Evolutionary conservation across 1,284 basidiomycete genomes (phyloP).

Genomic region (Austroboletus niveus): DNA sequence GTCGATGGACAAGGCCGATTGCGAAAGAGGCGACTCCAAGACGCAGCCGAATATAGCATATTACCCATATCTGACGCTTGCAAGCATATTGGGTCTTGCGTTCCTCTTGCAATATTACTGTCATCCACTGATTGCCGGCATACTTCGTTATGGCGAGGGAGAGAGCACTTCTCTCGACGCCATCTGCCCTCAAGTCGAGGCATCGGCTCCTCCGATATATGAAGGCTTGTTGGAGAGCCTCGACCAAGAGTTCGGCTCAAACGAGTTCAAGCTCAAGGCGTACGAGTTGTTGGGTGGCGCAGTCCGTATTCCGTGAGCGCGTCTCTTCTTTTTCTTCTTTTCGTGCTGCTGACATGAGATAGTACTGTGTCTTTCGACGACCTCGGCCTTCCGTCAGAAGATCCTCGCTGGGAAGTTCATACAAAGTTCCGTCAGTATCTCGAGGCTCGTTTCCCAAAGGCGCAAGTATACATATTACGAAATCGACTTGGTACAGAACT

Average conservation of each 20-base stretch:
- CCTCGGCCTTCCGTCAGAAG: slow-evolving; percentile 40
- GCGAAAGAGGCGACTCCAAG: slow-evolving; percentile 7
- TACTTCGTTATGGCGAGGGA: not conserved
- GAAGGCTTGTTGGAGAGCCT: slow-evolving; percentile 31
- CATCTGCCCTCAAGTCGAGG: slow-evolving; percentile 34
- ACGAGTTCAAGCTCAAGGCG: slow-evolving; percentile 39
- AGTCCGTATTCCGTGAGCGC: slow-evolving; percentile 42
- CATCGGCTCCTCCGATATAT: slow-evolving; percentile 31
- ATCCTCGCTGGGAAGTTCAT: slow-evolving; percentile 46
- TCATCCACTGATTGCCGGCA: not conserved
- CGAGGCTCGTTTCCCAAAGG: slow-evolving; percentile 38
- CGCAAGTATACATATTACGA: slow-evolving; percentile 28
- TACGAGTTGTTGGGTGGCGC: slow-evolving; percentile 43
- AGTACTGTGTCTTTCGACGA: slow-evolving; percentile 42
- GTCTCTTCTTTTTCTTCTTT: not conserved
- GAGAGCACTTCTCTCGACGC: slow-evolving; percentile 2
- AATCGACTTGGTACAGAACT: not conserved
- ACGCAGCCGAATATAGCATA: not conserved
- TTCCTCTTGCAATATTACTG: slow-evolving; percentile 11
- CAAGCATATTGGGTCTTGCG: slow-evolving; percentile 8
- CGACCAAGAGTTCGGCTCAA: slow-evolving; percentile 33
- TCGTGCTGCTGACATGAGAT: not conserved
- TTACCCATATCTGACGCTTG: slow-evolving; percentile 1
- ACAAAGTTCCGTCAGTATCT: slow-evolving; percentile 43
- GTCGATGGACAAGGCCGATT: slow-evolving; percentile 8